Evolutionary conservation across 139 green algal genomes (phyloP).

Genomic region (Chlorella sp.): DNA sequence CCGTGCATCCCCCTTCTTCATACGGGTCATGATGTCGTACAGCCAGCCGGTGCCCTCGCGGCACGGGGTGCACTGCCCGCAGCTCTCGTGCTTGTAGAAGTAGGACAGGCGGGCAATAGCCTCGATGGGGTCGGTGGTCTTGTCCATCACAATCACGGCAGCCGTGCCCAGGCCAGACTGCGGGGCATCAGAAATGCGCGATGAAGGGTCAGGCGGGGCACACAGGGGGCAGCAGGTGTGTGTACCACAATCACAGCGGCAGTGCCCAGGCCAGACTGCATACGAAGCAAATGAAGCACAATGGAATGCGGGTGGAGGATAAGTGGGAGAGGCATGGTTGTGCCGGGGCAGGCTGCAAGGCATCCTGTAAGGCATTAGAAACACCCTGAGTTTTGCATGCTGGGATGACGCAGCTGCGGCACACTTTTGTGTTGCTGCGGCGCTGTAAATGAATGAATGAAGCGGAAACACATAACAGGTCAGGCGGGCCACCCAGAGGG

Average conservation of each 20-base stretch:
- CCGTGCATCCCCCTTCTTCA: slow-evolving; percentile 85
- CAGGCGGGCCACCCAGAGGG: too few species aligned
- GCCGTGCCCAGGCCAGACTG: slow-evolving; percentile 92
- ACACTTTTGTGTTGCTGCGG: too few species aligned
- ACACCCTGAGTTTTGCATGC: too few species aligned
- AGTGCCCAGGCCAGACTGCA: slow-evolving; percentile 85
- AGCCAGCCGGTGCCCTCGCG: slow-evolving; percentile 93
- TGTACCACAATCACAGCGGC: slow-evolving; percentile 98
- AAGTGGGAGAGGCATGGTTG: too few species aligned
- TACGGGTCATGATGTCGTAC: slow-evolving; percentile 91
- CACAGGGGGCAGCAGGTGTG: slow-evolving; percentile 56
- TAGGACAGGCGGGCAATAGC: slow-evolving; percentile 94
- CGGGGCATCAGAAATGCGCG: neutral
- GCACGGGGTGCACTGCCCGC: slow-evolving; percentile 96
- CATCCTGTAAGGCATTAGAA: too few species aligned
- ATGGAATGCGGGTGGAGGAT: too few species aligned
- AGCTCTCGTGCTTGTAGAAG: slow-evolving; percentile 94
- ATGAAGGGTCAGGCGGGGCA: too few species aligned
- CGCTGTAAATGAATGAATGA: too few species aligned
- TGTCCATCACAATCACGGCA: slow-evolving; percentile 99
- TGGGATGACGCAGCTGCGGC: too few species aligned
- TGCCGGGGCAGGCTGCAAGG: too few species aligned
- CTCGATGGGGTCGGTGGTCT: slow-evolving; percentile 96
- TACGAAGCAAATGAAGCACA: neutral
- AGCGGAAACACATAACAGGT: too few species aligned